Evolutionary conservation across 805 yeast genomes (phyloP).

Genomic region (Candida patagonica): DNA sequence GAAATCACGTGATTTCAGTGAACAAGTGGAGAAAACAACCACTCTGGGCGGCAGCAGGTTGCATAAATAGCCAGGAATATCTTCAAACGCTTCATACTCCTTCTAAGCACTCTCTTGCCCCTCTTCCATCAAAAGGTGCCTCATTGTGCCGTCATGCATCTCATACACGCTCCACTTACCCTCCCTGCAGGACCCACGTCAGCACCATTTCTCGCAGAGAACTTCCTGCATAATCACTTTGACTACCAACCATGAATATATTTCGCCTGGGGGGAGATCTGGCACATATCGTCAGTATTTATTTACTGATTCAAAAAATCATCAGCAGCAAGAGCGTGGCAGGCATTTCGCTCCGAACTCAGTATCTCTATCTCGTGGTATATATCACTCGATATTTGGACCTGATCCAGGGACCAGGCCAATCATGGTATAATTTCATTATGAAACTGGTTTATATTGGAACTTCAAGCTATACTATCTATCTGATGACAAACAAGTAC

Average conservation of each 20-base stretch:
- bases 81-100: no score
- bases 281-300: constrained; percentile 71
- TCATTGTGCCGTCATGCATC: no score
- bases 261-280: constrained; percentile 38
- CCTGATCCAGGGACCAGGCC: constrained; percentile 34
- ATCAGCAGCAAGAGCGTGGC: constrained; percentile 52
- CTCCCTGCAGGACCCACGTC: no score
- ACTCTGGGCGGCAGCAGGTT: no score
- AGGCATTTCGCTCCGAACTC: constrained; percentile 88
- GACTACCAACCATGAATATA: constrained; percentile 4
- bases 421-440: constrained; percentile 58
- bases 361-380: constrained; percentile 64
- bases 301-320: constrained; percentile 67
- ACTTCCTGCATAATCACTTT: no score
- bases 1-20: constrained; percentile 25
- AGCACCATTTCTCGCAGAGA: no score
- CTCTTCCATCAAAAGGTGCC: no score
- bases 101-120: no score
- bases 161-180: no score
- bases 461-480: constrained; percentile 66
- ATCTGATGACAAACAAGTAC: constrained; percentile 57
- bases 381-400: constrained; percentile 68
- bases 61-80: no score
- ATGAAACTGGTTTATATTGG: constrained; percentile 78
- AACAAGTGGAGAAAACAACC: constrained; percentile 25